Conservation (phyloP, 2,329 filamentous ascomycete genomes). For the Ophiostoma sp. region DNA sequence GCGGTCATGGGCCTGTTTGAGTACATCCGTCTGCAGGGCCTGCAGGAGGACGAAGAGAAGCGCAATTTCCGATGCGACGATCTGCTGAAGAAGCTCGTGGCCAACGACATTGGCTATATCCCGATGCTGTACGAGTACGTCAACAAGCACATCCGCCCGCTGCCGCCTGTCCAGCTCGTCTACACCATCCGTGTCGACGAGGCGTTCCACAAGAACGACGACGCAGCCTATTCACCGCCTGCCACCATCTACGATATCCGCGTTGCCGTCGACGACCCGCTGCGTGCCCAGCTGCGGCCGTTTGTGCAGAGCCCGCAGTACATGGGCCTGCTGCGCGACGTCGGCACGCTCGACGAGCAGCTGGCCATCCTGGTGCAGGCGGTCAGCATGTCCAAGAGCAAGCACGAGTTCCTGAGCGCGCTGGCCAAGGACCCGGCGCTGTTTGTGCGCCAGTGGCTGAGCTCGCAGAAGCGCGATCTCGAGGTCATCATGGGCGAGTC, state of each 20-base stretch:
- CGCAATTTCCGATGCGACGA: conserved; percentile 88
- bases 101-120: conserved; percentile 73
- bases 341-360: conserved; percentile 75
- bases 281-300: conserved; percentile 60
- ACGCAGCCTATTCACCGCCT: not conserved
- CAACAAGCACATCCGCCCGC: conserved; percentile 67
- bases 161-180: conserved; percentile 74
- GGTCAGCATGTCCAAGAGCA: conserved; percentile 77
- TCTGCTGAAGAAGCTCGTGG: conserved; percentile 70
- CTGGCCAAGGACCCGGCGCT: conserved; percentile 75
- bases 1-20: conserved; percentile 92
- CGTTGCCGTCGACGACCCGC: conserved; percentile 77
- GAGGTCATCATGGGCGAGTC: conserved; percentile 84
- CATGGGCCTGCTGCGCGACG: conserved; percentile 67
- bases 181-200: conserved; percentile 95
- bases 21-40: conserved; percentile 76
- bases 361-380: conserved; percentile 78
- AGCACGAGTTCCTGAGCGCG: conserved; percentile 78
- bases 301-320: conserved; percentile 66
- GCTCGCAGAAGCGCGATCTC: conserved; percentile 83
- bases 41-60: conserved; percentile 94
- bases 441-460: conserved; percentile 84
- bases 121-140: conserved; percentile 79
- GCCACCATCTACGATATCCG: conserved; percentile 87
- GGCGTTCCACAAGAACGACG: conserved; percentile 63